phyloP scores from a whole-genome alignment of 495 filamentous ascomycete species.

The Mycothermus thermophilus region DNA sequence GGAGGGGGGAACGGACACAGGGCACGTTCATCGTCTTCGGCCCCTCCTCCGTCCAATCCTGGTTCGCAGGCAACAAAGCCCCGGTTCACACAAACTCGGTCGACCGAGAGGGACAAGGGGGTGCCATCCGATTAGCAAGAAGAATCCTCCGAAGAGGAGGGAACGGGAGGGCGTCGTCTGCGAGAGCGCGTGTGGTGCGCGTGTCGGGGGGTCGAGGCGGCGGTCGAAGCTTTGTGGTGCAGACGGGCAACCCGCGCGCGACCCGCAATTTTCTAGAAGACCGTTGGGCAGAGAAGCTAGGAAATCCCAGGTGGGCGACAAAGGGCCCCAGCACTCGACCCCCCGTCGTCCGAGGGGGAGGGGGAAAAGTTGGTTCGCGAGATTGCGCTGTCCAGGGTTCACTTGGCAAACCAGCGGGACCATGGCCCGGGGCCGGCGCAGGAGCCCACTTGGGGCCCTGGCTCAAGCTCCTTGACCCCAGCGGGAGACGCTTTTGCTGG shows the following conservation, averaged over 20 bases:
- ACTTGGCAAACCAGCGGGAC: slow-evolving; percentile 7
- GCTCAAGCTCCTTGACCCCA: no score
- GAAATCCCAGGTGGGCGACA: no score
- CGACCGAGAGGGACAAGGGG: slow-evolving; percentile 14
- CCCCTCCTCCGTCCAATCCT: slow-evolving; percentile 18
- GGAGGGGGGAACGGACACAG: slow-evolving; percentile 9
- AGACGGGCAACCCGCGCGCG: slow-evolving; percentile 5
- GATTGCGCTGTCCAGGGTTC: slow-evolving; percentile 23
- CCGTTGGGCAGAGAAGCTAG: slow-evolving; percentile 32
- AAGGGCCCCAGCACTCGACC: no score
- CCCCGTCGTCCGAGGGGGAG: slow-evolving; percentile 8
- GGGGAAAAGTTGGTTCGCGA: slow-evolving; percentile 24
- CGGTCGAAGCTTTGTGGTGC: slow-evolving; percentile 6
- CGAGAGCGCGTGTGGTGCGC: no score
- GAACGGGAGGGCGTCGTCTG: no score
- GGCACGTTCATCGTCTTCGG: slow-evolving; percentile 11
- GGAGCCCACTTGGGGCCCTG: no score
- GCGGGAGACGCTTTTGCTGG: no score
- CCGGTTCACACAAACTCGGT: slow-evolving; percentile 13
- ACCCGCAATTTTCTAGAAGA: slow-evolving; percentile 35
- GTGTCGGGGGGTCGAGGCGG: no score
- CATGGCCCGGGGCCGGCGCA: no score
- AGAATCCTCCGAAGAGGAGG: slow-evolving; percentile 36
- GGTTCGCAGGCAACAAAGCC: slow-evolving; percentile 12
- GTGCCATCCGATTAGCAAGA: slow-evolving; percentile 31